Base-by-base conservation (phyloP, 352 stramenopile genomes). In the Phytophthora idaei region DNA sequence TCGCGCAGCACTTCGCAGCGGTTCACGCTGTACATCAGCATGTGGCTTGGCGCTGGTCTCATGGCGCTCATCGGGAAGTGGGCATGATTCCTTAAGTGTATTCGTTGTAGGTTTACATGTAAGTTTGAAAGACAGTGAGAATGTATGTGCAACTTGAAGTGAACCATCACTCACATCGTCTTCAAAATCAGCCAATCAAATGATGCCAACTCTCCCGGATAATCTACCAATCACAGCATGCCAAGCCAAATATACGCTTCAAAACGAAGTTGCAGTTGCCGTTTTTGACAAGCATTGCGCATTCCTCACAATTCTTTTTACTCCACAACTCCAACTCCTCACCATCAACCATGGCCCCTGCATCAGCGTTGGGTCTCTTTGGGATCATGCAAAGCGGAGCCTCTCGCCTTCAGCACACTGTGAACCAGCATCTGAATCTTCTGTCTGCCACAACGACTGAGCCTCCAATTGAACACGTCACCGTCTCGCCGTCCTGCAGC, bases 31-130 rank as follows among this genome's bases (percentile, higher is more conserved):
- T 84, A 90, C 57, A 27, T 77, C 10, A 69, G 61, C 9, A 63
- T 84, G 49, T 86, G 75, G 73, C 57, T 90, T 12, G 80, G 81
- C 5, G 78, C 83, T 8, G 75, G 77, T n/a, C 42, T 74, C 15
- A 89, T 92, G 81, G 76, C 81, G 41, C 61, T 92, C 21, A 84
- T 92, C 45, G 84, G 78, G 64, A 90, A 90, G 58, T 92, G 81
- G 80, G 81, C 76, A 9, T 90, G 76, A 76, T 17, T 12, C 8
- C 11, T 12, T 8, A 12, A 37, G 9, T 37, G 36, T 12, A 6
- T 2, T n/a, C 10, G 4, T 1, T 42, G 36, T 42, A 42, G 36
- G 4, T 5, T 37, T 2, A 37, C 5, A 42, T 6, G 29, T 37
- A 11, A 14, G 21, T 21, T 21, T 21, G 46, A 32, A 45, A 21